Percentiles rank a stretch among this genome's conserved stretches.
phyloP scores from a whole-genome alignment of 2,329 filamentous ascomycete genomes.

The Saccharata proteae region DNA sequence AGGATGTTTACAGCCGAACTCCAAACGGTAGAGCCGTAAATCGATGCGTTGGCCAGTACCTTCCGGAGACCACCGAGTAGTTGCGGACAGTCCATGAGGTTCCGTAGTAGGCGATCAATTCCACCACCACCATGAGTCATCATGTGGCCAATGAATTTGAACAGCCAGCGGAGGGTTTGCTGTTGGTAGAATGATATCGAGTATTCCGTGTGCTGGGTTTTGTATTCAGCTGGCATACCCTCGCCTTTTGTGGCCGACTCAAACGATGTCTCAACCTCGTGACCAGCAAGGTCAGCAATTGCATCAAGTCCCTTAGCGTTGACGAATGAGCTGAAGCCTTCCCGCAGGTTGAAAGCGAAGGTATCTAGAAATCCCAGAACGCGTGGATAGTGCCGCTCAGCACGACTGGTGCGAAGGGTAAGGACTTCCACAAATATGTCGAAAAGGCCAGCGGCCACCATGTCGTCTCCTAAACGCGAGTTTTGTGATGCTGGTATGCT shows the following conservation, averaged over 20 bases:
- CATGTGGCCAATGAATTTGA: slow-evolving; percentile 94
- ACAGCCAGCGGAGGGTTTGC: slow-evolving; percentile 81
- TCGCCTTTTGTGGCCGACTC: slow-evolving; percentile 53
- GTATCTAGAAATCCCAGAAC: slow-evolving; percentile 80
- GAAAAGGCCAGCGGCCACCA: slow-evolving; percentile 81
- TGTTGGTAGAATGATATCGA: slow-evolving; percentile 87
- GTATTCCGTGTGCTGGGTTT: slow-evolving; percentile 80
- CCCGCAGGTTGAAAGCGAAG: slow-evolving; percentile 73
- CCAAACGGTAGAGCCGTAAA: slow-evolving; percentile 91
- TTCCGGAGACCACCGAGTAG: slow-evolving; percentile 66
- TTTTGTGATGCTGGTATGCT: slow-evolving; percentile 57
- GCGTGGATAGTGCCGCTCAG: slow-evolving; percentile 71
- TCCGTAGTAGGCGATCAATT: slow-evolving; percentile 80
- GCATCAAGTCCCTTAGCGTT: slow-evolving; percentile 73
- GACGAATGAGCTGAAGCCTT: slow-evolving; percentile 74
- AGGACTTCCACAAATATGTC: slow-evolving; percentile 84
- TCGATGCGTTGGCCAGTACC: slow-evolving; percentile 65
- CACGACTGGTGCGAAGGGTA: slow-evolving; percentile 66
- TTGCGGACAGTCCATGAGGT: slow-evolving; percentile 85
- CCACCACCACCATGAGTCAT: slow-evolving; percentile 75
- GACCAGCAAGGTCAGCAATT: slow-evolving; percentile 76
- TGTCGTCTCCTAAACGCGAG: slow-evolving; percentile 63
- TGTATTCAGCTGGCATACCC: slow-evolving; percentile 60
- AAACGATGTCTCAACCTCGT: slow-evolving; percentile 61
- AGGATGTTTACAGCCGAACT: slow-evolving; percentile 85